Evolutionary conservation across 345 rosid species (phyloP).

Genomic region (Noccaea caerulescens): DNA sequence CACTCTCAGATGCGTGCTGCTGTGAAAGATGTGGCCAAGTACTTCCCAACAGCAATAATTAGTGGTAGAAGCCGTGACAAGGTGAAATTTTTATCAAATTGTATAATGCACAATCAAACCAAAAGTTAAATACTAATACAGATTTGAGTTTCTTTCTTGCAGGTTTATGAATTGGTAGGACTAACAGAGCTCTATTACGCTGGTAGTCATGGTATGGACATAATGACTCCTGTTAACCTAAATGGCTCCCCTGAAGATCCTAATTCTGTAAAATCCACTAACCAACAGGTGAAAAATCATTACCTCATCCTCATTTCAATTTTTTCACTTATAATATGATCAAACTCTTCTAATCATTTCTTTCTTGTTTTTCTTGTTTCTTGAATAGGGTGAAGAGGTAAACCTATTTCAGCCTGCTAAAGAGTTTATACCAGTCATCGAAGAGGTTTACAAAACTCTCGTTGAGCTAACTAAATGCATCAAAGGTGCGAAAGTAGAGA

Average conservation of each 20-base stretch:
- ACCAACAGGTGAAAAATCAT: slow-evolving; percentile 58
- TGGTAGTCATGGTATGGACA: slow-evolving; percentile 99
- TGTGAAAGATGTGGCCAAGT: slow-evolving; percentile 71
- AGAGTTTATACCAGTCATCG: slow-evolving; percentile 84
- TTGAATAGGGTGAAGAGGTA: slow-evolving; percentile 69
- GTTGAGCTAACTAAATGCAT: slow-evolving; percentile 70
- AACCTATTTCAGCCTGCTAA: slow-evolving; percentile 96
- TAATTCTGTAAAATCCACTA: slow-evolving; percentile 62
- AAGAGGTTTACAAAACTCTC: slow-evolving; percentile 88
- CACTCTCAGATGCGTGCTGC: slow-evolving; percentile 83
- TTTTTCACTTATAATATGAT: not conserved
- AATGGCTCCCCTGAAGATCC: slow-evolving; percentile 52
- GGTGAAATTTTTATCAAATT: slow-evolving; percentile 46
- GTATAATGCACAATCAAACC: not conserved
- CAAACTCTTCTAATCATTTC: not conserved
- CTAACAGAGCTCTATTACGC: slow-evolving; percentile 93
- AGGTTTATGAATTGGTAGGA: slow-evolving; percentile 89
- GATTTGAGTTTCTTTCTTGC: slow-evolving; percentile 33
- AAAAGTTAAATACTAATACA: not conserved
- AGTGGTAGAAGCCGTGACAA: slow-evolving; percentile 96
- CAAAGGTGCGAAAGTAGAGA: slow-evolving; percentile 85
- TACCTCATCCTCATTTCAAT: not conserved
- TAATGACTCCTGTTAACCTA: slow-evolving; percentile 62
- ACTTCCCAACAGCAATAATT: slow-evolving; percentile 91
- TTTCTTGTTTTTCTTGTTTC: not conserved